Percentiles rank a stretch among this genome's conserved stretches.
Evolutionary conservation across 371 early-diverging fungal species (phyloP).

Genomic region (Mortierella sp.): DNA sequence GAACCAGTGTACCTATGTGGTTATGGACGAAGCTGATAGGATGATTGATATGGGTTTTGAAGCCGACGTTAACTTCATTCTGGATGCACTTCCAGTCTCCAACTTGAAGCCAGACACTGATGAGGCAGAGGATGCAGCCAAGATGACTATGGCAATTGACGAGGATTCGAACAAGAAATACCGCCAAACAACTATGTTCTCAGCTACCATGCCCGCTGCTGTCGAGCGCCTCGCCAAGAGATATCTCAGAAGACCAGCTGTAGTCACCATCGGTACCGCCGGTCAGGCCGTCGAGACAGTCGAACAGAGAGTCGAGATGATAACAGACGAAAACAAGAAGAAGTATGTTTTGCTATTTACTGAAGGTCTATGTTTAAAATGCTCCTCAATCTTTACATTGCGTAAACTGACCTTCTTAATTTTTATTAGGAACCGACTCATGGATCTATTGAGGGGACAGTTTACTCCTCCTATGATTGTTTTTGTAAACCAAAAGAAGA

Average conservation of each 20-base stretch:
- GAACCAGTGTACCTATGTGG: conserved; percentile 90
- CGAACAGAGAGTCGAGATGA: conserved; percentile 95
- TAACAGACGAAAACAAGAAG: conserved; percentile 89
- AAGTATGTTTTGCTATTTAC: conserved; percentile 57
- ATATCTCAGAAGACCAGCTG: conserved; percentile 93
- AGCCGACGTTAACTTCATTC: conserved; percentile 93
- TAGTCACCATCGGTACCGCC: conserved; percentile 97
- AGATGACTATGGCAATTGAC: conserved; percentile 57
- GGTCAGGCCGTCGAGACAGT: conserved; percentile 97
- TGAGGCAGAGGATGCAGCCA: conserved; percentile 71
- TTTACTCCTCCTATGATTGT: conserved; percentile 93
- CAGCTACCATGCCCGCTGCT: conserved; percentile 98
- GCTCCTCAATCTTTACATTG: not conserved
- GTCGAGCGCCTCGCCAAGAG: conserved; percentile 94
- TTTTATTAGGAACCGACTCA: conserved; percentile 72
- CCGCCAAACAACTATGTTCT: conserved; percentile 99
- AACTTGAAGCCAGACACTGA: conserved; percentile 90
- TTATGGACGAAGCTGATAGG: conserved; percentile 98
- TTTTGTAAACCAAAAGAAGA: conserved; percentile 97
- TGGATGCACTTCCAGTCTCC: conserved; percentile 92
- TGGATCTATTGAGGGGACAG: conserved; percentile 77
- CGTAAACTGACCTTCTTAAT: not conserved
- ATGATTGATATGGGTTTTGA: conserved; percentile 99
- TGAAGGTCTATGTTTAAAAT: not conserved
- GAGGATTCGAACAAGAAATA: conserved; percentile 65